A percentile compares a stretch with the other conserved stretches of the same genome.
phyloP scores from a whole-genome alignment of 805 yeast genomes.

The Isabelozyma heimii region DNA sequence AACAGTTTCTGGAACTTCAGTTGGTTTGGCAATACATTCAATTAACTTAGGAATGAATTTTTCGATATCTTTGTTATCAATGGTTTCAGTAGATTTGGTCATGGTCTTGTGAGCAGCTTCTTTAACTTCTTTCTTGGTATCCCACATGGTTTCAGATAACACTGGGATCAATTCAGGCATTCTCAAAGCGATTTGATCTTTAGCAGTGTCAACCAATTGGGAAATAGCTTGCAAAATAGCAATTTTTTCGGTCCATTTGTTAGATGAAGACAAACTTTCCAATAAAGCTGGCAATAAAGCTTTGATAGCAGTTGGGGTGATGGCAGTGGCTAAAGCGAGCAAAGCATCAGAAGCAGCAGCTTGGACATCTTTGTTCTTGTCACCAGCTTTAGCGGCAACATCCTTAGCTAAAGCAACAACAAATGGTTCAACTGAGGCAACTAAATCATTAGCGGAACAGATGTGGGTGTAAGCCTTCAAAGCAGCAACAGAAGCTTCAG shows the following conservation, averaged over 20 bases:
- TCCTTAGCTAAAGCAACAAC: slow-evolving; percentile 72
- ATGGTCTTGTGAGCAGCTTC: slow-evolving; percentile 93
- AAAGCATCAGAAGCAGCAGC: slow-evolving; percentile 75
- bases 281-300: slow-evolving; percentile 80
- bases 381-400: slow-evolving; percentile 81
- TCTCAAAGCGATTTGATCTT: slow-evolving; percentile 94
- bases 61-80: slow-evolving; percentile 99
- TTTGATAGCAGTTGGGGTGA: slow-evolving; percentile 94
- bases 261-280: slow-evolving; percentile 61
- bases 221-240: slow-evolving; percentile 84
- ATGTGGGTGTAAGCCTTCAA: slow-evolving; percentile 82
- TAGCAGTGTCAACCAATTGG: slow-evolving; percentile 88
- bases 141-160: slow-evolving; percentile 99
- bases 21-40: slow-evolving; percentile 94
- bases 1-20: slow-evolving; percentile 97
- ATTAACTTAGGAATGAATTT: slow-evolving; percentile 98
- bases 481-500: slow-evolving; percentile 65
- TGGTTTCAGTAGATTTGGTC: slow-evolving; percentile 94
- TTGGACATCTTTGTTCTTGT: slow-evolving; percentile 77
- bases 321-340: slow-evolving; percentile 69
- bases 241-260: slow-evolving; percentile 98
- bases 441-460: slow-evolving; percentile 71
- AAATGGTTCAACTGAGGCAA: slow-evolving; percentile 96
- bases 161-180: slow-evolving; percentile 99
- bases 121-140: slow-evolving; percentile 98